phyloP scores from a whole-genome alignment of 1,139 yeast species.

The Entelexis paramagnoliae region DNA sequence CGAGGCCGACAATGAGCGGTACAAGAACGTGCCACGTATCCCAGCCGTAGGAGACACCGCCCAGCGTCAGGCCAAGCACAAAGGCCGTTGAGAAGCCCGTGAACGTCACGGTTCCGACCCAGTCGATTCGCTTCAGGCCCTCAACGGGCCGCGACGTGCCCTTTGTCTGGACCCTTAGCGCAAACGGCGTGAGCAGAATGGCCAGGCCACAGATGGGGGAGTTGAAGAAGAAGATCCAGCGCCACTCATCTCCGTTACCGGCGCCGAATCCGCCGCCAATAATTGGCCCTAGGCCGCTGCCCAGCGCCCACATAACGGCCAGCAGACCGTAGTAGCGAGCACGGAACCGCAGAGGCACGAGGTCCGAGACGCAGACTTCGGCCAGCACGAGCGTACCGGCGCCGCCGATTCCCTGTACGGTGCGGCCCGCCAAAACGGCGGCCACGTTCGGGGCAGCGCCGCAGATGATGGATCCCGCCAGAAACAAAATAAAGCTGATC shows the following conservation, averaged over 20 bases:
- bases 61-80: constrained; percentile 43
- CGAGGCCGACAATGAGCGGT: constrained; percentile 44
- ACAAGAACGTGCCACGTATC: constrained; percentile 44
- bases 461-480: constrained; percentile 41
- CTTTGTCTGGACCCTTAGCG: constrained; percentile 46
- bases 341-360: constrained; percentile 48
- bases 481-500: constrained; percentile 23
- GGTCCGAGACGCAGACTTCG: constrained; percentile 48
- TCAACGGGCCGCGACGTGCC: constrained; percentile 33
- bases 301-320: constrained; percentile 46
- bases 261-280: constrained; percentile 52
- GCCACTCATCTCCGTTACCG: constrained; percentile 48
- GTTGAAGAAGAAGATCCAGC: constrained; percentile 70
- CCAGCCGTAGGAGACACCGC: constrained; percentile 40
- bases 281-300: constrained; percentile 57
- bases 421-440: constrained; percentile 58
- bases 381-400: constrained; percentile 57
- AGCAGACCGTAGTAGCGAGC: constrained; percentile 36
- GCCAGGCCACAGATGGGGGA: constrained; percentile 61
- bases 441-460: constrained; percentile 49
- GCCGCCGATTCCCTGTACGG: constrained; percentile 62
- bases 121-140: constrained; percentile 41
- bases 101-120: constrained; percentile 28
- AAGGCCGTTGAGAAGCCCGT: constrained; percentile 35
- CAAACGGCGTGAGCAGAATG: constrained; percentile 36